Base-by-base conservation (phyloP, 495 filamentous ascomycete genomes). In the Halenospora varia region DNA sequence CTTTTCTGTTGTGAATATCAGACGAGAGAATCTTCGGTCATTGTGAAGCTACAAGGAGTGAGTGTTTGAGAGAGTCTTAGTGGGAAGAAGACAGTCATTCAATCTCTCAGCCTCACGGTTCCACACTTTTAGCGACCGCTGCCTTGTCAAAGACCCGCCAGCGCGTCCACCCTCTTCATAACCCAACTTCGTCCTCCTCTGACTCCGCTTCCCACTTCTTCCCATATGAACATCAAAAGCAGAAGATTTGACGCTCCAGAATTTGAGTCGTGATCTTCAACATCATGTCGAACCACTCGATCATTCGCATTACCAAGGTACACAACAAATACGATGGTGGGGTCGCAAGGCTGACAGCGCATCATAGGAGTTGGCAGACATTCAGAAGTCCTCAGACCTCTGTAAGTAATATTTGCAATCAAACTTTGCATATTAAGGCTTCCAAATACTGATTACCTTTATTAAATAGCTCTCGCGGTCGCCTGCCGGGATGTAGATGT, bases 401-500 rank as follows among this genome's bases (percentile, higher is more conserved):
- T 96, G 90, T 94, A 80, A 68, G 85, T 67, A 57, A n/a, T 25
- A 19, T 9, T 51, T 47, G 20, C 20, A 2, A 1, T 2, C 2
- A 2, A 13, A 40, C 17, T 2, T n/a, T 51, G n/a, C n/a, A n/a
- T n/a, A n/a, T n/a, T n/a, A n/a, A n/a, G n/a, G n/a, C n/a, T n/a
- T n/a, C n/a, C n/a, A n/a, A n/a, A n/a, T n/a, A n/a, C 48, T 25
- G 20, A 17, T n/a, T 20, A 35, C 40, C 20, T 45, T 2, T 26
- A 22, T 53, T 41, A 23, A 47, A 22, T 45, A 94, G 90, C 92
- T 23, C 80, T 97, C 60, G 89, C 91, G 17, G 90, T 97, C 55
- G 85, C 85, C 39, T 96, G 87, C 65, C 77, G 86, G 29, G 94
- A 97, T 67, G 82, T 82, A 55, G 90, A 98, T 71, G 86, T 97